phyloP scores from a whole-genome alignment of 495 filamentous ascomycete species.

The Aspergillus saccharolyticus region DNA sequence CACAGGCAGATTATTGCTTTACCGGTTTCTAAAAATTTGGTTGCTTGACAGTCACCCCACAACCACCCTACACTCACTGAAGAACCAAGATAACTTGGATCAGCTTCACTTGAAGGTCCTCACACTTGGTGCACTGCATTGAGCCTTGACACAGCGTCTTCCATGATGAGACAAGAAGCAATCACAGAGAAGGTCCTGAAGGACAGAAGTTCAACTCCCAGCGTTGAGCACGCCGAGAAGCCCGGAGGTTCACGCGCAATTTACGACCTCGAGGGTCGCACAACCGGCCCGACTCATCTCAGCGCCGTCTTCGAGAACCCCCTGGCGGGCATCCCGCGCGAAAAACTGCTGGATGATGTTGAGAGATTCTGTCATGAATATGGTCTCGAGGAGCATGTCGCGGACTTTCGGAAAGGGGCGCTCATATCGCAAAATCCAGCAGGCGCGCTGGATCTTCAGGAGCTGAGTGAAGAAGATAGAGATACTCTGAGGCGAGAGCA shows the following conservation, averaged over 20 bases:
- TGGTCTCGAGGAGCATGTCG: constrained; percentile 38
- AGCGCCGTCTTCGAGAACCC: constrained; percentile 46
- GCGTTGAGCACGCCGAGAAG: constrained; percentile 12
- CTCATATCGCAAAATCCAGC: constrained; percentile 47
- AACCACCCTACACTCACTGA: no score
- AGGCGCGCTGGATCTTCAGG: constrained; percentile 33
- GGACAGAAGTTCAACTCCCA: constrained; percentile 1
- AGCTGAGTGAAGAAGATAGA: constrained; percentile 44
- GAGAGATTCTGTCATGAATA: constrained; percentile 44
- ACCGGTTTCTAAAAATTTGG: no score
- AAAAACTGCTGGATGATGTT: constrained; percentile 45
- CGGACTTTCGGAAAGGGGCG: constrained; percentile 49
- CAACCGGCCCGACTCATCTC: constrained; percentile 13
- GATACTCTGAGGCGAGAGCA: constrained; percentile 41
- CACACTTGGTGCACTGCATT: no score
- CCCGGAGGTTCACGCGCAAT: constrained; percentile 2
- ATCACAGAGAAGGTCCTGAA: background rate
- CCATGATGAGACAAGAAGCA: background rate
- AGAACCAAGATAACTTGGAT: no score
- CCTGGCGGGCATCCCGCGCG: constrained; percentile 42
- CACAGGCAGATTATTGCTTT: no score
- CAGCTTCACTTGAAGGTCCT: no score
- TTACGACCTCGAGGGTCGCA: constrained; percentile 21
- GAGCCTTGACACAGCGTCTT: background rate
- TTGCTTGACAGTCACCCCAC: no score